Conservation (phyloP, 768 basidiomycete genomes). For the Boletus vinaceobasis region DNA sequence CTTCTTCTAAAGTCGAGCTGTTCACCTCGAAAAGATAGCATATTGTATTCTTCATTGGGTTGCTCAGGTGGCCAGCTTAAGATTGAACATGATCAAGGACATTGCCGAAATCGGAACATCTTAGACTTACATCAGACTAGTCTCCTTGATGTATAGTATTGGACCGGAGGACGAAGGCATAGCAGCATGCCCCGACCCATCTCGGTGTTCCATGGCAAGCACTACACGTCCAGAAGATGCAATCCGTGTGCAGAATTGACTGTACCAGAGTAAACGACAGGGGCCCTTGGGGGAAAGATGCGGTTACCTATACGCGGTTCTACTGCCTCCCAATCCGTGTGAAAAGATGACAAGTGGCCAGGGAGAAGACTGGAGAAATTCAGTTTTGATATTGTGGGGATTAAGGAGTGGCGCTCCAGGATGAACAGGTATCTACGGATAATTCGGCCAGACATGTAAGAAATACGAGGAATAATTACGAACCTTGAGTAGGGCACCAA, state of each 20-base stretch:
- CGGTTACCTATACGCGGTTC: constrained; percentile 62
- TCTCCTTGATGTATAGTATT: constrained; percentile 53
- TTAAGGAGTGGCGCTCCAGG: constrained; percentile 52
- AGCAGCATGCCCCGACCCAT: constrained; percentile 66
- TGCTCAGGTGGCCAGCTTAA: constrained; percentile 25
- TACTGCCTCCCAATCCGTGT: constrained; percentile 75
- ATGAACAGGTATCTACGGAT: constrained; percentile 52
- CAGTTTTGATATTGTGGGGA: constrained; percentile 1
- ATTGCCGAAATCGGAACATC: not conserved
- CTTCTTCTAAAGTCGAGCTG: constrained; percentile 68
- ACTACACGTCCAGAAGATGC: constrained; percentile 82
- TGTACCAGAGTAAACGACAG: constrained; percentile 20
- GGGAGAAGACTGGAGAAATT: constrained; percentile 26
- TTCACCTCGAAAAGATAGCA: constrained; percentile 55
- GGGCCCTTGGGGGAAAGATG: not conserved
- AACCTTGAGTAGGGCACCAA: constrained; percentile 48
- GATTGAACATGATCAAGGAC: not conserved
- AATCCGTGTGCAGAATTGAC: constrained; percentile 67
- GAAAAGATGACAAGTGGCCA: constrained; percentile 86
- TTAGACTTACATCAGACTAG: constrained; percentile 50
- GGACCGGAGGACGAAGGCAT: constrained; percentile 32
- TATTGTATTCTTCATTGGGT: constrained; percentile 20
- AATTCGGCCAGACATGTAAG: not conserved
- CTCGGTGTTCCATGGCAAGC: constrained; percentile 78
- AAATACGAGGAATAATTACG: not conserved